Evolutionary conservation across 768 basidiomycete genomes (phyloP).

Genomic region (Termitomyces sp.): DNA sequence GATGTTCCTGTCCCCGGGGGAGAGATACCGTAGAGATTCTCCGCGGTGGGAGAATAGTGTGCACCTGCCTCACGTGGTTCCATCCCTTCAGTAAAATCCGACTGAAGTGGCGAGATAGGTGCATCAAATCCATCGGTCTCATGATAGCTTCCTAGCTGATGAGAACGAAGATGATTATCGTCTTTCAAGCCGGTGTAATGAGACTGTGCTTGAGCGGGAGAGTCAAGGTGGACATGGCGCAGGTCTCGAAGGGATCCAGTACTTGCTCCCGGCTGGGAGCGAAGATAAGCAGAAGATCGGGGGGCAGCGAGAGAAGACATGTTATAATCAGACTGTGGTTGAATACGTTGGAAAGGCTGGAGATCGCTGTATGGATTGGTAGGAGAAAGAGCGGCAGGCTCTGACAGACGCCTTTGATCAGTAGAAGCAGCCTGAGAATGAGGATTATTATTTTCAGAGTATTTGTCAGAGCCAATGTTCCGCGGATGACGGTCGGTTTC

Average conservation of each 20-base stretch:
- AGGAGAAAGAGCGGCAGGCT: constrained; percentile 43
- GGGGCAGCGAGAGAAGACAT: constrained; percentile 23
- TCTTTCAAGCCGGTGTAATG: constrained; percentile 30
- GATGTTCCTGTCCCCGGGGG: constrained; percentile 61
- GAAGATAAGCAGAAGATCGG: constrained; percentile 28
- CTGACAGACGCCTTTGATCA: constrained; percentile 67
- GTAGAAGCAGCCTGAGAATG: constrained; percentile 29
- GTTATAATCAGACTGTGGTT: constrained; percentile 34
- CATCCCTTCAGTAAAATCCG: constrained; percentile 41
- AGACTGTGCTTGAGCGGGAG: constrained; percentile 22
- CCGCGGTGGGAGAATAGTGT: constrained; percentile 40
- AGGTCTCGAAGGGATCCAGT: constrained; percentile 39
- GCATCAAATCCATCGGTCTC: constrained; percentile 32
- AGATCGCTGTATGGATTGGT: constrained; percentile 33
- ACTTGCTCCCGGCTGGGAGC: constrained; percentile 40
- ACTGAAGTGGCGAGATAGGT: constrained; percentile 50
- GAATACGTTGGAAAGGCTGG: constrained; percentile 29
- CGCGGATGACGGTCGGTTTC: constrained; percentile 35
- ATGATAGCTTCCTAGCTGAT: constrained; percentile 26
- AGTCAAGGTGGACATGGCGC: constrained; percentile 32
- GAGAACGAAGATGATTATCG: constrained; percentile 21
- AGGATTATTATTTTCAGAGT: constrained; percentile 27
- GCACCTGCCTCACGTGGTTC: constrained; percentile 20
- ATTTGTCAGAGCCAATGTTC: constrained; percentile 25
- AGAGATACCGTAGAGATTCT: constrained; percentile 53